These are phyloP conservation scores for Kregervanrija pseudodelftensis DNA, from an alignment of 805 yeast genomes.

Conservation along the genomic window DNA sequence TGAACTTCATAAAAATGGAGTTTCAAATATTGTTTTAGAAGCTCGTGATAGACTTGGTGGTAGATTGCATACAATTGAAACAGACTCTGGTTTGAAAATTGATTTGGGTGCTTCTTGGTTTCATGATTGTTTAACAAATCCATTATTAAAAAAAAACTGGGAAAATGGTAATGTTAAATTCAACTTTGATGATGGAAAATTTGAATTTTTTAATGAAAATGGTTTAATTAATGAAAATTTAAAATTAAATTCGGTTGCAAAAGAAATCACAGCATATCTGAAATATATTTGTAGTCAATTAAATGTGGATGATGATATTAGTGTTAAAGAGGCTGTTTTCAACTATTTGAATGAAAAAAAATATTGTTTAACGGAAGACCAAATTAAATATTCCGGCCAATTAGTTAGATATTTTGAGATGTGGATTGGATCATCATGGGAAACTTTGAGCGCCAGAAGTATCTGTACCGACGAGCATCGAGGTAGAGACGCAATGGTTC, in stretches of 20 bases:
- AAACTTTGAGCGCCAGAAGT: constrained; percentile 52
- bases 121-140: constrained; percentile 69
- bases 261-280: constrained; percentile 24
- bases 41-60: constrained; percentile 62
- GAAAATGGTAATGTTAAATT: constrained; percentile 21
- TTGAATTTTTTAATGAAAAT: constrained; percentile 14
- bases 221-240: constrained; percentile 38
- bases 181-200: constrained; percentile 28
- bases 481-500: constrained; percentile 68
- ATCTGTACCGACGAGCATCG: constrained; percentile 37
- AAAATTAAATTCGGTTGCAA: constrained; percentile 30
- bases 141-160: constrained; percentile 44
- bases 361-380: constrained; percentile 41
- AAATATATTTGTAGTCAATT: constrained; percentile 10
- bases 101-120: constrained; percentile 92
- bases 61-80: constrained; percentile 40
- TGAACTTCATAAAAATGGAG: constrained; percentile 29
- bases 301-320: constrained; percentile 39
- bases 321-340: constrained; percentile 44
- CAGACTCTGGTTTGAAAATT: constrained; percentile 28
- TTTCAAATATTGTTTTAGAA: constrained; percentile 39
- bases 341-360: constrained; percentile 40
- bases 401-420: constrained; percentile 50
- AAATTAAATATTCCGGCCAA: constrained; percentile 43
- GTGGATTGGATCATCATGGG: constrained; percentile 76